Conservation (phyloP, 345 rosid species). For the Salix brachista region DNA sequence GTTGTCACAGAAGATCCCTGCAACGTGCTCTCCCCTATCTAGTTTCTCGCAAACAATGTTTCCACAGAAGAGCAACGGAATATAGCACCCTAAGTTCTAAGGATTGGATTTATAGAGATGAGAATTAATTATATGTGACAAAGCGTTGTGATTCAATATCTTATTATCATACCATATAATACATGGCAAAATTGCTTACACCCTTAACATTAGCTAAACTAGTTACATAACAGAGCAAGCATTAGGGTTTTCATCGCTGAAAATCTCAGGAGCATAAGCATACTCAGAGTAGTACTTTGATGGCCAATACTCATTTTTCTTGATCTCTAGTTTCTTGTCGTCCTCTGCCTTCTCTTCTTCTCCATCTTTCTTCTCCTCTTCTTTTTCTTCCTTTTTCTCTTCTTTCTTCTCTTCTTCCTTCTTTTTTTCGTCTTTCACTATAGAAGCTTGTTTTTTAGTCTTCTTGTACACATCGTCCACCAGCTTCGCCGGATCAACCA, state of each 20-base stretch:
- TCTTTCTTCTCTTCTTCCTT: slow-evolving; percentile 42
- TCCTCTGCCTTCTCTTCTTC: slow-evolving; percentile 30
- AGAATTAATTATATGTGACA: neutral
- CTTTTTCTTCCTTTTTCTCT: slow-evolving; percentile 19
- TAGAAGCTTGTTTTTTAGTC: slow-evolving; percentile 50
- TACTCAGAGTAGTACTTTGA: slow-evolving; percentile 35
- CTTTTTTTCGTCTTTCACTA: slow-evolving; percentile 47
- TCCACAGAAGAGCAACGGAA: too few relatives aligned
- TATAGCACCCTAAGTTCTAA: neutral
- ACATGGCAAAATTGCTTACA: neutral
- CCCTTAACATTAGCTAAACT: neutral
- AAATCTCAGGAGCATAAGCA: slow-evolving; percentile 43
- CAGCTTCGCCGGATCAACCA: slow-evolving; percentile 47
- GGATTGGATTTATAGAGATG: neutral
- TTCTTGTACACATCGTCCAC: slow-evolving; percentile 45
- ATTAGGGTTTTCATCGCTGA: slow-evolving; percentile 73
- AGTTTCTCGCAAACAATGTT: too few relatives aligned
- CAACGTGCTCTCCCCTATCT: too few relatives aligned
- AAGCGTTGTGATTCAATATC: neutral
- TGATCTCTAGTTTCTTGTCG: slow-evolving; percentile 31
- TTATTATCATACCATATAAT: neutral
- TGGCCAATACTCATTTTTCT: slow-evolving; percentile 45
- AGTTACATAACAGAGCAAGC: slow-evolving; percentile 58
- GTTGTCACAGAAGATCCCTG: too few relatives aligned
- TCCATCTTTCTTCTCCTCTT: slow-evolving; percentile 16